Base-by-base conservation (phyloP, 2,329 filamentous ascomycete genomes). In the Colletotrichum spinosum region DNA sequence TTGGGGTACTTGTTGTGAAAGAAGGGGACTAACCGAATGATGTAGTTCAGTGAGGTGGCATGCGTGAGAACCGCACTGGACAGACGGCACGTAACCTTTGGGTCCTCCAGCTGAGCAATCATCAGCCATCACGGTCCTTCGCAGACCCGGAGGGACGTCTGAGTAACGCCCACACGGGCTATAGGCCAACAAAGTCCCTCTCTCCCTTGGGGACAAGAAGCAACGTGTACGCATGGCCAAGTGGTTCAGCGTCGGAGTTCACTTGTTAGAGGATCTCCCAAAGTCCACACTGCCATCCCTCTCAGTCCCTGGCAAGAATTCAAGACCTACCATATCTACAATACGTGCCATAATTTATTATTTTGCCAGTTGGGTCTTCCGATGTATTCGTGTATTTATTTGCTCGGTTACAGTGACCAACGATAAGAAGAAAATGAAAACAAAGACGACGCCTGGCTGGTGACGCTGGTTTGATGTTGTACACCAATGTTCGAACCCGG, bases 211-310 rank as follows among this genome's bases (percentile, higher is more conserved):
- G 33, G 12, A 49, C 48, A 37, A 37, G 48, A 37, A 50, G 48
- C 35, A 13, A 37, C 11, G 5, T 49, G 42, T 11, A 11, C 42
- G 45, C 2, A 25, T 48, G 45, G 15, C 17, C 17, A 13, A 48
- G 45, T 48, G n/a, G 15, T 8, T 48, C 25, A 48, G 4, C 25
- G 25, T 25, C 25, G 25, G 25, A 25, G 8, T 25, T 48, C 48
- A 50, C 48, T 50, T 50, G 48, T 37, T 37, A 13, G 48, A 37
- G 48, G 12, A 50, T 50, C 48, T 50, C 48, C 48, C 34, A 50
- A 34, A 50, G 48, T 50, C 52, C 39, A 44, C 12, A 45, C n/a
- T 9, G 17, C 52, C 38, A 55, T 45, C 39, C n/a, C 37, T 55
- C 25, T 13, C 25, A 34, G 7, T 44, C 52, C 39, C 13, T 50